Conservation (phyloP, 257 asterid species). For the Nicotiana obtusifolia region DNA sequence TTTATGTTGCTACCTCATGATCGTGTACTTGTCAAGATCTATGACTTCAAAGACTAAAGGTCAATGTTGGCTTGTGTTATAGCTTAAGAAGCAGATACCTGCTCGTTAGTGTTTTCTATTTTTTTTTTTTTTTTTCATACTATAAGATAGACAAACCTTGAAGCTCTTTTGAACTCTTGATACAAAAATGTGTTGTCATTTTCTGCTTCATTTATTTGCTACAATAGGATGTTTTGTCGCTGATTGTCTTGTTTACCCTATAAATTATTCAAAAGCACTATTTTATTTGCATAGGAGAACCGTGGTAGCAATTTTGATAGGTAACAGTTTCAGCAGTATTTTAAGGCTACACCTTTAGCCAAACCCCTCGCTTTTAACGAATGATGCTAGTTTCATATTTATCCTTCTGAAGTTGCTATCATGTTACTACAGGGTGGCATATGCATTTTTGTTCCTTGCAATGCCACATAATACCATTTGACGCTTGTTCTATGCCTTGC, state of each 20-base stretch:
- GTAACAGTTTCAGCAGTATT: background rate
- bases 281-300: background rate
- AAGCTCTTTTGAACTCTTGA: too few species aligned
- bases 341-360: background rate
- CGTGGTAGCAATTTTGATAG: background rate
- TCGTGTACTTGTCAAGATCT: background rate
- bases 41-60: too few species aligned
- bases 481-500: too few species aligned
- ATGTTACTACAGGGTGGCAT: background rate
- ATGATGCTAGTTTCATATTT: background rate
- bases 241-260: background rate
- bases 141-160: too few species aligned
- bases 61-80: background rate
- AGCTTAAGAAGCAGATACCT: background rate
- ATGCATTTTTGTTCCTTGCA: background rate
- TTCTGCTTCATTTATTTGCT: background rate
- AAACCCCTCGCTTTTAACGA: too few species aligned
- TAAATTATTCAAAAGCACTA: background rate
- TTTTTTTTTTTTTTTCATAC: too few species aligned
- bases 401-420: background rate
- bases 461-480: too few species aligned
- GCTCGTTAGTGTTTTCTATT: too few species aligned
- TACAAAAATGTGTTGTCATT: background rate
- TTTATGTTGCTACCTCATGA: background rate
- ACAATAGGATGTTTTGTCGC: background rate